Conservation (phyloP, 1,284 basidiomycete genomes). For the Malassezia pachydermatis region DNA sequence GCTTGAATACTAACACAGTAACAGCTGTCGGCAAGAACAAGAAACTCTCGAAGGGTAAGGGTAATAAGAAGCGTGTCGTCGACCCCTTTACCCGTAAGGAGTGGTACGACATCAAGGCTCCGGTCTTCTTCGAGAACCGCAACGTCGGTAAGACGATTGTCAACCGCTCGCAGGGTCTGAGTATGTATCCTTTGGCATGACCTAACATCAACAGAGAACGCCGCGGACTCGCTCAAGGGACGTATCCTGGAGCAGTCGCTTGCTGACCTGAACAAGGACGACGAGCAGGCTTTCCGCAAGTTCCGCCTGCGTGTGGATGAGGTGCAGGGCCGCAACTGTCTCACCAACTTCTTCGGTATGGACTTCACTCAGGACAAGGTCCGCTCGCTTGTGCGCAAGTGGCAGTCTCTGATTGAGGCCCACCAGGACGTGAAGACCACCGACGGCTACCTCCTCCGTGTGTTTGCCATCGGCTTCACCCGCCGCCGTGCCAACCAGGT, state of each 20-base stretch:
- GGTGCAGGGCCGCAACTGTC: conserved; percentile 96
- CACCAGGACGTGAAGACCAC: conserved; percentile 98
- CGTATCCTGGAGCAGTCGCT: conserved; percentile 94
- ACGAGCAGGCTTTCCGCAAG: conserved; percentile 99
- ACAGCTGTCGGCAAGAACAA: conserved; percentile 67
- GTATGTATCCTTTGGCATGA: conserved; percentile 55
- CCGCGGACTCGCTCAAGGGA: conserved; percentile 95
- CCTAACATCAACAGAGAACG: conserved; percentile 63
- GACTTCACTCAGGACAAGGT: conserved; percentile 99
- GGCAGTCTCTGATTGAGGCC: conserved; percentile 98
- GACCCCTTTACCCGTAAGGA: conserved; percentile 99
- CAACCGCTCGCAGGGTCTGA: conserved; percentile 95
- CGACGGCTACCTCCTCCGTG: conserved; percentile 96
- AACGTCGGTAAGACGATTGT: conserved; percentile 98
- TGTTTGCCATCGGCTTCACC: conserved; percentile 98
- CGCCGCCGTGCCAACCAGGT: conserved; percentile 93
- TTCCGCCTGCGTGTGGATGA: conserved; percentile 97
- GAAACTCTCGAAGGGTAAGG: conserved; percentile 98
- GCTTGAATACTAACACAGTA: background rate
- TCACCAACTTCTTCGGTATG: conserved; percentile 99
- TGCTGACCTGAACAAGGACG: conserved; percentile 97
- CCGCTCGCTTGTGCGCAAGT: conserved; percentile 98
- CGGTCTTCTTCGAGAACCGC: conserved; percentile 91
- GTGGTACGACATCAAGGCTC: conserved; percentile 99
- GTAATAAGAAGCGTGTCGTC: conserved; percentile 95